phyloP scores from a whole-genome alignment of 75 land plant species.

The Picea sitchensis region DNA sequence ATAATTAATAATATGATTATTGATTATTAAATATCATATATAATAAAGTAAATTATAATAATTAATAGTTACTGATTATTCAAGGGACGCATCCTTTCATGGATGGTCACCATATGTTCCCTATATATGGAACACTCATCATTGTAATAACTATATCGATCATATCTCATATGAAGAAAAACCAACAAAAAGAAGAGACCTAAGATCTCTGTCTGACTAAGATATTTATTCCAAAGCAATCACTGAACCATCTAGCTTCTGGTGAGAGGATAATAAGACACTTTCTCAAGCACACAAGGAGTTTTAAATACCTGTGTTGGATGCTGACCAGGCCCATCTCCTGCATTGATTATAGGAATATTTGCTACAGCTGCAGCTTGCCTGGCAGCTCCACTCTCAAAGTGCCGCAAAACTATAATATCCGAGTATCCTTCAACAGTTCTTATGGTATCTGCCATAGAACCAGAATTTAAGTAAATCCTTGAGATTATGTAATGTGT shows the following conservation, averaged over 20 bases:
- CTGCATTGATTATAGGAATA: slow-evolving; percentile 96
- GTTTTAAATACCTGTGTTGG: slow-evolving; percentile 75
- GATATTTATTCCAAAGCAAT: background rate
- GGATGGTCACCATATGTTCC: too few relatives aligned
- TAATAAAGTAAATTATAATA: too few relatives aligned
- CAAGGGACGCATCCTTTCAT: too few relatives aligned
- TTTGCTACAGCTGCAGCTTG: slow-evolving; percentile 72
- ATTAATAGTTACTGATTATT: too few relatives aligned
- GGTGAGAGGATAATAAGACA: background rate
- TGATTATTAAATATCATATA: too few relatives aligned
- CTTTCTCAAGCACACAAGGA: slow-evolving; percentile 2
- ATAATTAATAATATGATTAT: too few relatives aligned
- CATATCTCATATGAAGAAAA: too few relatives aligned
- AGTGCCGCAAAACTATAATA: slow-evolving; percentile 94
- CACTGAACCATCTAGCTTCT: background rate
- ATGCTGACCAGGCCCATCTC: slow-evolving; percentile 99
- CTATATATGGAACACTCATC: too few relatives aligned
- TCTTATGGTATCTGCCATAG: slow-evolving; percentile 77
- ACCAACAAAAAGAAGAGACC: background rate
- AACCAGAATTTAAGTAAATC: background rate
- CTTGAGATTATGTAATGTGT: background rate
- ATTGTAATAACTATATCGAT: too few relatives aligned
- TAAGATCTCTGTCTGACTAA: background rate
- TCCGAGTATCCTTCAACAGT: slow-evolving; percentile 97
- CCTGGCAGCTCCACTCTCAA: slow-evolving; percentile 96